Evolutionary conservation across 1,284 basidiomycete species (phyloP).

Genomic region (Trichosporon sp.): DNA sequence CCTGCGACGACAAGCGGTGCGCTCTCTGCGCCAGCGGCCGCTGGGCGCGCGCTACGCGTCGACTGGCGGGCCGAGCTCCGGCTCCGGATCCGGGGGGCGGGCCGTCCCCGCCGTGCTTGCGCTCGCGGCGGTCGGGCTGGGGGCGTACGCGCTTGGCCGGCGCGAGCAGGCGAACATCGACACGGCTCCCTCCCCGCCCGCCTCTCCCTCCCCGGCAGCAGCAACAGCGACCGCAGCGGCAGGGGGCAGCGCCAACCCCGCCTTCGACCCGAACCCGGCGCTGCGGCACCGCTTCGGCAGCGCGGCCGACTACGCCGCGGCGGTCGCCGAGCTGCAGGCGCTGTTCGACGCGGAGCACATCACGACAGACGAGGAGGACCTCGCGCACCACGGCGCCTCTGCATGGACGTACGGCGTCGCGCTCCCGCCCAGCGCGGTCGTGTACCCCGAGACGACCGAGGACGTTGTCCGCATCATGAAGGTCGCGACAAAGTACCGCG

Average conservation of each 20-base stretch:
- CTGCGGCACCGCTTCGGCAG: conserved; percentile 10
- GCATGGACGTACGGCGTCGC: conserved; percentile 10
- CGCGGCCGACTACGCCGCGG: conserved; percentile 12
- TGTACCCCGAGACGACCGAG: conserved; percentile 32
- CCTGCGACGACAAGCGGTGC: neutral
- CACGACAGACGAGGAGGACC: conserved; percentile 11
- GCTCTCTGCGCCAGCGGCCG: neutral
- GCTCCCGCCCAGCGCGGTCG: conserved; percentile 24
- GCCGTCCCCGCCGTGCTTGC: neutral
- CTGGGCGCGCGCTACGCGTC: neutral
- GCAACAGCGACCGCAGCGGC: neutral
- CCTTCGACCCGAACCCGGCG: neutral
- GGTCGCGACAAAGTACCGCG: conserved; percentile 29
- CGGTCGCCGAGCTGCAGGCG: conserved; percentile 10
- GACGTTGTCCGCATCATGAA: conserved; percentile 36
- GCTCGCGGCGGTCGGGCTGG: neutral
- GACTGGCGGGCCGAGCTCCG: neutral
- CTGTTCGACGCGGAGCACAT: conserved; percentile 12
- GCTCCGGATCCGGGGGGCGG: neutral
- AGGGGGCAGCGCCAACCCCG: neutral
- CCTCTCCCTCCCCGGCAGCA: neutral
- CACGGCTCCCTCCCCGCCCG: neutral
- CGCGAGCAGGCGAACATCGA: neutral
- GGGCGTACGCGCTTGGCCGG: neutral
- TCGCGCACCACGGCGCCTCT: conserved; percentile 9